These are phyloP conservation scores for Coccinonectria pachysandricola DNA, from an alignment of 2,329 filamentous ascomycete genomes.

Conservation along the genomic window DNA sequence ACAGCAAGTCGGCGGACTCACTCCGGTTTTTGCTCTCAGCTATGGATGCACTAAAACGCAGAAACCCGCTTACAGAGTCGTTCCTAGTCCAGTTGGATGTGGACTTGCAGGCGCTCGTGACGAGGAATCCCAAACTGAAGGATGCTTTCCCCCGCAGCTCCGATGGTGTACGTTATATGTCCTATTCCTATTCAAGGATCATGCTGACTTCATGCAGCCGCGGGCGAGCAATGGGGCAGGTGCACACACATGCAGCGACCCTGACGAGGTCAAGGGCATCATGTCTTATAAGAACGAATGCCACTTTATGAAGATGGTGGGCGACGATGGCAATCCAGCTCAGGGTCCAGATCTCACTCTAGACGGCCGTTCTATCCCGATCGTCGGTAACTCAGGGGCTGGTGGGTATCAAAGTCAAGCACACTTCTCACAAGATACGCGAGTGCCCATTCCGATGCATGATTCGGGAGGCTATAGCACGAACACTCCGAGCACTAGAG, in stretches of 20 bases:
- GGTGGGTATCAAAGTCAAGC: conserved; percentile 20
- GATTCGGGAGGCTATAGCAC: conserved; percentile 26
- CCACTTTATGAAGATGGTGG: conserved; percentile 30
- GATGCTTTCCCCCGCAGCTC: conserved; percentile 42
- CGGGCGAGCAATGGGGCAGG: conserved; percentile 11
- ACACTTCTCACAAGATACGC: conserved; percentile 32
- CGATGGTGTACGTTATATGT: conserved; percentile 36
- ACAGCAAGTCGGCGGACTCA: conserved; percentile 66
- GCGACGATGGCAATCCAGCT: conserved; percentile 31
- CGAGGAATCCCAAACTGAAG: conserved; percentile 48
- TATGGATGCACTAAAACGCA: conserved; percentile 79
- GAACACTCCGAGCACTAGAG: conserved; percentile 16
- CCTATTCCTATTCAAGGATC: not conserved
- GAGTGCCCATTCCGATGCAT: conserved; percentile 26
- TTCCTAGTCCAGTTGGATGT: conserved; percentile 90
- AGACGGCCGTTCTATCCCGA: conserved; percentile 19
- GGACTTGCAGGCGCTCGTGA: conserved; percentile 67
- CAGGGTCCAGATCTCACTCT: conserved; percentile 31
- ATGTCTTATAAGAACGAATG: conserved; percentile 35
- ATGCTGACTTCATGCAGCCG: conserved; percentile 21
- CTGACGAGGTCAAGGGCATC: conserved; percentile 30
- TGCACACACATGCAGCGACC: conserved; percentile 22
- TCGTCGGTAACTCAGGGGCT: conserved; percentile 11
- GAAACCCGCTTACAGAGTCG: conserved; percentile 86
- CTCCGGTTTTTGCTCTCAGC: conserved; percentile 84